Base-by-base conservation (phyloP, 2,329 filamentous ascomycete genomes). In the Purpureocillium lavendulum region DNA sequence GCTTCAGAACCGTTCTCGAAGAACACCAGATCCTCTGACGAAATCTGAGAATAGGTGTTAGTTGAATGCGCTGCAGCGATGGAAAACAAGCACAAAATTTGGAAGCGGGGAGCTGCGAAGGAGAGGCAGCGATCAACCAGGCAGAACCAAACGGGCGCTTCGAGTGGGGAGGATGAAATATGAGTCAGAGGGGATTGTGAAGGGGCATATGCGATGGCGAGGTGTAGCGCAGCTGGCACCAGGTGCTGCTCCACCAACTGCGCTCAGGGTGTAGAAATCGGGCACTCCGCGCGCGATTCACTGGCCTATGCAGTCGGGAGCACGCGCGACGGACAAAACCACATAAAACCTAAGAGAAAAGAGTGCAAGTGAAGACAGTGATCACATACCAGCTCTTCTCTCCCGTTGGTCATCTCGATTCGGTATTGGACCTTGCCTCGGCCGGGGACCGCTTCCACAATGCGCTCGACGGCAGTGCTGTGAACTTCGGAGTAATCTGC, bases 341-440 rank as follows among this genome's bases (percentile, higher is more conserved):
- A n/a, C n/a, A n/a, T n/a, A n/a, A n/a, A n/a, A n/a, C n/a, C n/a
- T n/a, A n/a, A n/a, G n/a, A n/a, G 29, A 12, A 30, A 13, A 14
- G 7, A 30, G n/a, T 12, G 13, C 13, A 26, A 10, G 10, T 10
- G 10, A 26, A 26, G 10, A 26, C 10, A 10, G 21, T 5, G 10
- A 26, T 26, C 21, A 39, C 39, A 17, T 59, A 73, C 70, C 48
- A 60, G 42, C 39, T 69, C 60, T 45, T 63, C 48, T 36, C 61
- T 58, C 17, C 69, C 70, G 46, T 73, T 69, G 24, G 62, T 61
- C 35, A 70, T 72, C 42, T 70, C 67, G 10, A 67, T 56, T 4
- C 48, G 52, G 33, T 65, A 67, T 16, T 51, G 52, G 2, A 49
- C 16, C 9, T 58, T 47, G 7, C 46, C 49, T 8, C 45, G 42